A percentile compares a stretch with the other conserved stretches of the same genome.
Evolutionary conservation across 257 asterid species (phyloP).

Genomic region (Solanum chmielewskii): DNA sequence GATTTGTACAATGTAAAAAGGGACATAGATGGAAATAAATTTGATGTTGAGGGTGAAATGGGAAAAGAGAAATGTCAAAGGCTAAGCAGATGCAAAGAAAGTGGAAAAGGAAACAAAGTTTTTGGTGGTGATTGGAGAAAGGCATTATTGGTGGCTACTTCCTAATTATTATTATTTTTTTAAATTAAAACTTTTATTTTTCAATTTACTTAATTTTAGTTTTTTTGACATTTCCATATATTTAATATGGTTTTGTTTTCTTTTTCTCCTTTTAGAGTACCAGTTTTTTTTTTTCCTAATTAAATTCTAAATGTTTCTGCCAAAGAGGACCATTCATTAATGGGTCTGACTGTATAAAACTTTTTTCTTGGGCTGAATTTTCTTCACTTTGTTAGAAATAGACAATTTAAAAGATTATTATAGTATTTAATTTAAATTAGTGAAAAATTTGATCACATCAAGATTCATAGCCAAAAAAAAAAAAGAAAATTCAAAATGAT

Average conservation of each 20-base stretch:
- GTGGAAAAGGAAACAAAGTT: conserved; percentile 33
- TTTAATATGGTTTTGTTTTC: not conserved
- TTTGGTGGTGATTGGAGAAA: conserved; percentile 48
- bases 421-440: not conserved
- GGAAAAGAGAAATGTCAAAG: conserved; percentile 37
- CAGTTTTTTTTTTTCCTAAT: not conserved
- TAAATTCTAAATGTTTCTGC: not conserved
- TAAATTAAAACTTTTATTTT: not conserved
- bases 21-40: conserved; percentile 17
- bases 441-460: not conserved
- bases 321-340: not conserved
- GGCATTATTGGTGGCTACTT: conserved; percentile 35
- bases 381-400: not conserved
- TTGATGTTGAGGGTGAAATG: conserved; percentile 29
- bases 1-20: not conserved
- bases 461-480: not conserved
- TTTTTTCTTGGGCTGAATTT: not conserved
- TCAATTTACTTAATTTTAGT: not conserved
- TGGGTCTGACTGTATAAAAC: not conserved
- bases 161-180: not conserved
- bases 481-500: not conserved
- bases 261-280: not conserved
- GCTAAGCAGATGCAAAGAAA: conserved; percentile 46
- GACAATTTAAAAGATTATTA: not conserved
- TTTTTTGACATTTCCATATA: not conserved